Base-by-base conservation (phyloP, 352 stramenopile species). In the Phytophthora crassamura region DNA sequence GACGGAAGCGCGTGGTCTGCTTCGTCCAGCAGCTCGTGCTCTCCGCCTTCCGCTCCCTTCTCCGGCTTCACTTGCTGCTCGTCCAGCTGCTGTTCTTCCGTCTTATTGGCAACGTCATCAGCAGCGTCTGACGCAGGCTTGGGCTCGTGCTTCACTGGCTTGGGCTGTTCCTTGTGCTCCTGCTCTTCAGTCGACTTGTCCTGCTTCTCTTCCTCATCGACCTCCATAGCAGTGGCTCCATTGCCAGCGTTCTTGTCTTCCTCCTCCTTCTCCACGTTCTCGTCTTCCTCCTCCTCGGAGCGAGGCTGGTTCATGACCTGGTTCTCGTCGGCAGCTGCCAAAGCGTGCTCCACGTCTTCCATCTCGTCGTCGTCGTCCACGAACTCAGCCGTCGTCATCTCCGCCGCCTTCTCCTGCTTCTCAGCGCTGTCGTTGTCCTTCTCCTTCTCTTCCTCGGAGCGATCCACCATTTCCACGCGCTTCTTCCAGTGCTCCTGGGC, bases 401-500 rank as follows among this genome's bases (percentile, higher is more conserved):
- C 64, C 6, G 35, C 36, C 2, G 51, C 34, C 33, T 76, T 72
- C 40, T 80, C 66, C 32, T 77, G 57, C 36, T 83, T 71, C 10
- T 78, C 63, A 7, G 69, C 58, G 25, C 57, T 67, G 18, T 82
- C 75, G 32, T 63, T 86, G n/a, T 62, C 61, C 63, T 54, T 14
- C 10, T 77, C 43, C 52, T 71, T 69, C 4, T 87, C 63, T 11
- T 88, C 76, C 9, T 82, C 78, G 30, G 75, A 58, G 7, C 69
- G 80, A 64, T 94, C 72, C 22, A 92, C 78, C 81, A 93, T 93
- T 51, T 94, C 96, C 7, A 99, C 86, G 47, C 97, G 97, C 48
- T 95, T 88, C 63, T 98, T 97, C 98, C 98, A 99, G 63, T 99
- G 97, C 63, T 99, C 94, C 64, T 97, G 86, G 2, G 97, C 95